Conservation (phyloP, 352 stramenopile genomes). For the Phytophthora pseudosyringae region DNA sequence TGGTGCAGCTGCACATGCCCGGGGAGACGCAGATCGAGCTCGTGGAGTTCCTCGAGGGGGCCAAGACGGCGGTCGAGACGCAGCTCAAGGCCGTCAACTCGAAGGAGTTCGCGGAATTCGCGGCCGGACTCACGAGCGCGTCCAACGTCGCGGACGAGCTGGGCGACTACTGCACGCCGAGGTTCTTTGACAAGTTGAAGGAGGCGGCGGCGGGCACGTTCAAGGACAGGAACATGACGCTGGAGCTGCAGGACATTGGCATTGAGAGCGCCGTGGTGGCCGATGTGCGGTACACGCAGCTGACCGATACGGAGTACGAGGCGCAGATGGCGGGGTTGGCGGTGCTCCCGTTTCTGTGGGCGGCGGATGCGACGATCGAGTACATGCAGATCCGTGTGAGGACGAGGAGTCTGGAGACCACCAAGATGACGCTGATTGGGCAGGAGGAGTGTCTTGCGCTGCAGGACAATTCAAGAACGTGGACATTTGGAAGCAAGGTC, state of each 20-base stretch:
- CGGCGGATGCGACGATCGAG: conserved; percentile 42
- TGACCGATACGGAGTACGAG: conserved; percentile 41
- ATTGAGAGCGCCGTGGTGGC: conserved; percentile 39
- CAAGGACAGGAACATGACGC: conserved; percentile 36
- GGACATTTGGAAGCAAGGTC: conserved; percentile 46
- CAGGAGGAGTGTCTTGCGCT: conserved; percentile 44
- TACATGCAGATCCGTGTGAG: conserved; percentile 42
- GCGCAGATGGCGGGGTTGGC: conserved; percentile 27
- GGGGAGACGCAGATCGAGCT: conserved; percentile 37
- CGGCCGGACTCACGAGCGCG: conserved; percentile 16
- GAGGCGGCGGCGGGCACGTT: conserved; percentile 28
- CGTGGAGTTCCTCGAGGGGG: conserved; percentile 48
- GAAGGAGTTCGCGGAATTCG: conserved; percentile 40
- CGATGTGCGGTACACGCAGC: conserved; percentile 36
- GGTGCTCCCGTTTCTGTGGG: conserved; percentile 25
- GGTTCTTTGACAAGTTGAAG: conserved; percentile 35
- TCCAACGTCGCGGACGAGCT: conserved; percentile 24
- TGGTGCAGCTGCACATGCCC: conserved; percentile 50
- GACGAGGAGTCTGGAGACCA: conserved; percentile 46
- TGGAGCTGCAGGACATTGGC: conserved; percentile 46
- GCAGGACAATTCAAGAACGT: conserved; percentile 46
- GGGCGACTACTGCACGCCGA: conserved; percentile 36
- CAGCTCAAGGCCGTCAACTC: conserved; percentile 48
- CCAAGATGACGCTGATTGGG: conserved; percentile 49
- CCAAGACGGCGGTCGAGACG: conserved; percentile 29